phyloP scores from a whole-genome alignment of 768 basidiomycete genomes.

The Rossbeevera mucosa region DNA sequence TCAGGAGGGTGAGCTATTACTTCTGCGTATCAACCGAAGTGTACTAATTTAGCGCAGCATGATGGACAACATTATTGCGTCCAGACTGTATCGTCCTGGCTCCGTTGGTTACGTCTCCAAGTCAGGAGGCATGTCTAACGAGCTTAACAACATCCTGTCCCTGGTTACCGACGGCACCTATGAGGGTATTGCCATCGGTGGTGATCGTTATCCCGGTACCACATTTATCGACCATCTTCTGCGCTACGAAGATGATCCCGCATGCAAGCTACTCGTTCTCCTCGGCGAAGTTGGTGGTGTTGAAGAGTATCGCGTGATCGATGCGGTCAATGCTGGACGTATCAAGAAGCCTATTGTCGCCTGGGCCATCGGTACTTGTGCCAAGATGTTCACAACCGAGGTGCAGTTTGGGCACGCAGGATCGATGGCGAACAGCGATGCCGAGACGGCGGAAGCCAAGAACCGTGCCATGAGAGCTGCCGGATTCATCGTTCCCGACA shows the following conservation, averaged over 20 bases:
- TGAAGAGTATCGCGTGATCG: slow-evolving; percentile 98
- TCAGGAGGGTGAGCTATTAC: slow-evolving; percentile 73
- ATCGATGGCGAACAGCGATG: slow-evolving; percentile 93
- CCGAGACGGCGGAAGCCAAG: slow-evolving; percentile 98
- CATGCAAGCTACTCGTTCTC: slow-evolving; percentile 98
- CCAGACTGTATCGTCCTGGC: slow-evolving; percentile 96
- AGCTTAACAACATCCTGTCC: slow-evolving; percentile 99
- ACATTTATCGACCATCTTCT: slow-evolving; percentile 99
- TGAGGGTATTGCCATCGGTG: slow-evolving; percentile 99
- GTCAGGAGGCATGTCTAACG: slow-evolving; percentile 99
- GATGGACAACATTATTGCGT: slow-evolving; percentile 99
- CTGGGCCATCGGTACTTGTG: slow-evolving; percentile 99
- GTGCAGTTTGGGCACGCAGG: slow-evolving; percentile 99
- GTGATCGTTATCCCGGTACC: slow-evolving; percentile 97
- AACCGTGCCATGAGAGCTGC: slow-evolving; percentile 92
- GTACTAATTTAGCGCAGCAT: slow-evolving; percentile 48
- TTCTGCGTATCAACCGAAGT: not conserved
- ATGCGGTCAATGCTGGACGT: slow-evolving; percentile 86
- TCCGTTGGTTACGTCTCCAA: slow-evolving; percentile 99
- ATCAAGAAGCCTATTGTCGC: slow-evolving; percentile 99
- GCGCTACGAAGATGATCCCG: slow-evolving; percentile 94
- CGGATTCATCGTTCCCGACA: slow-evolving; percentile 95
- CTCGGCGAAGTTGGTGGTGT: slow-evolving; percentile 98
- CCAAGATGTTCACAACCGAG: slow-evolving; percentile 99
- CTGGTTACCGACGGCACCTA: slow-evolving; percentile 96